A percentile compares a stretch with the other conserved stretches of the same genome.
Evolutionary conservation across 768 basidiomycete genomes (phyloP).

Genomic region (Mycena haematopus): DNA sequence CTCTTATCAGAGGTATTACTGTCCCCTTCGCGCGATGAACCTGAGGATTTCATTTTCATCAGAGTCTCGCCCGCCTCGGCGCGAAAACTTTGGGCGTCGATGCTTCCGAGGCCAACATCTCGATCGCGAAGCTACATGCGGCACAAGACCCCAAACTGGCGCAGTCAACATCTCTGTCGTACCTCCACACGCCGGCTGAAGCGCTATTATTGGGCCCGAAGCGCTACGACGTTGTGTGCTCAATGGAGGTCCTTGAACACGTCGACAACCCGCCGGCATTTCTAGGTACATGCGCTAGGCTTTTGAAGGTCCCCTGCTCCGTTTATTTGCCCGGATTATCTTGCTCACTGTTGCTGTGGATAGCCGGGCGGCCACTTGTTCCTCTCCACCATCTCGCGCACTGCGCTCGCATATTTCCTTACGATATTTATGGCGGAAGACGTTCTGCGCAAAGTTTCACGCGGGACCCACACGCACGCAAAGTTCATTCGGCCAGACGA

Average conservation of each 20-base stretch:
- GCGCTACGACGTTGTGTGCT: constrained; percentile 91
- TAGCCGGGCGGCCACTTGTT: constrained; percentile 97
- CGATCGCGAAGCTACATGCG: constrained; percentile 85
- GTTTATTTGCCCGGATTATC: neutral
- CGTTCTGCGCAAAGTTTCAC: constrained; percentile 76
- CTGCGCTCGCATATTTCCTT: constrained; percentile 55
- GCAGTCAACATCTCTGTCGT: constrained; percentile 53
- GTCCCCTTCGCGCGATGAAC: constrained; percentile 21
- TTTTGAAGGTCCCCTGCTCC: constrained; percentile 76
- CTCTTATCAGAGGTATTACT: constrained; percentile 81
- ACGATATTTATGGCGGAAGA: constrained; percentile 78
- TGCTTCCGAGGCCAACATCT: constrained; percentile 86
- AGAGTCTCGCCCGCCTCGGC: constrained; percentile 90
- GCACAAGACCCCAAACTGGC: constrained; percentile 70
- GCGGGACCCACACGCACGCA: constrained; percentile 89
- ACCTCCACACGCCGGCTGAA: constrained; percentile 80
- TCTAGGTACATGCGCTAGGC: constrained; percentile 77
- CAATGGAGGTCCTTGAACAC: constrained; percentile 98
- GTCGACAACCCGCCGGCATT: constrained; percentile 92
- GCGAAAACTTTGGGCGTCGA: constrained; percentile 92
- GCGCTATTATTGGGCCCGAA: constrained; percentile 65
- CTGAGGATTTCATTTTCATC: constrained; percentile 4
- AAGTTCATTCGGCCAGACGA: constrained; percentile 92
- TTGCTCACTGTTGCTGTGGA: neutral
- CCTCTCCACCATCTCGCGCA: constrained; percentile 92